Conservation (phyloP, 2,329 filamentous ascomycete species). For the Helminthosporium solani region DNA sequence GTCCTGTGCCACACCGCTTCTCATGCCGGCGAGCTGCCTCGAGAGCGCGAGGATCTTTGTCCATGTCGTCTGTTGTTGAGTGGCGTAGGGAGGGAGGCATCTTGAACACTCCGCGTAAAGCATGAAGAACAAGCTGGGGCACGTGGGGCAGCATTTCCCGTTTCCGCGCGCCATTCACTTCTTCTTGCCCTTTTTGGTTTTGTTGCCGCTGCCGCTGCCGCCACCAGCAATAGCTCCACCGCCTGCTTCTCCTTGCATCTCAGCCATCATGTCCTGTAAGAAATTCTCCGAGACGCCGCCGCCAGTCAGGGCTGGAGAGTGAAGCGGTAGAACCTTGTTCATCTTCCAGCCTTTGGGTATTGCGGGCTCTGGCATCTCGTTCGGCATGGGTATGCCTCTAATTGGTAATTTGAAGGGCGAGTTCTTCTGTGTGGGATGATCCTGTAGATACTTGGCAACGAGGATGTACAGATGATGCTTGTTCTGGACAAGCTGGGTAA, state of each 20-base stretch:
- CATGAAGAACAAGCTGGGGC: too few relatives aligned
- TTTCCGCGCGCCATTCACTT: neutral
- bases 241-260: slow-evolving; percentile 64
- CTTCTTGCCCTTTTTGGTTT: slow-evolving; percentile 29
- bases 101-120: too few relatives aligned
- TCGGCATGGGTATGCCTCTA: slow-evolving; percentile 67
- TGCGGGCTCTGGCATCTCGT: slow-evolving; percentile 66
- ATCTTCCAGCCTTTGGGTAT: slow-evolving; percentile 88
- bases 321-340: slow-evolving; percentile 76
- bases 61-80: too few relatives aligned
- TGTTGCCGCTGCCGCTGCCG: slow-evolving; percentile 42
- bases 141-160: too few relatives aligned
- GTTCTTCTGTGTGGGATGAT: slow-evolving; percentile 74
- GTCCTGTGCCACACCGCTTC: too few relatives aligned
- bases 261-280: slow-evolving; percentile 94
- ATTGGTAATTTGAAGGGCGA: slow-evolving; percentile 71
- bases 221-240: slow-evolving; percentile 19
- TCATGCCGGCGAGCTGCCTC: too few relatives aligned
- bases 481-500: slow-evolving; percentile 61
- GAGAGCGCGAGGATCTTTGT: too few relatives aligned
- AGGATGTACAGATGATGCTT: slow-evolving; percentile 87
- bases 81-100: too few relatives aligned
- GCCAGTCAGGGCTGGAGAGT: slow-evolving; percentile 85
- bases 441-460: slow-evolving; percentile 72
- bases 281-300: slow-evolving; percentile 94